Percentiles rank a stretch among this genome's conserved stretches.
These are phyloP conservation scores for Oryza glaberrima DNA, from an alignment of 176 grass and related monocot genomes.

Conservation along the genomic window DNA sequence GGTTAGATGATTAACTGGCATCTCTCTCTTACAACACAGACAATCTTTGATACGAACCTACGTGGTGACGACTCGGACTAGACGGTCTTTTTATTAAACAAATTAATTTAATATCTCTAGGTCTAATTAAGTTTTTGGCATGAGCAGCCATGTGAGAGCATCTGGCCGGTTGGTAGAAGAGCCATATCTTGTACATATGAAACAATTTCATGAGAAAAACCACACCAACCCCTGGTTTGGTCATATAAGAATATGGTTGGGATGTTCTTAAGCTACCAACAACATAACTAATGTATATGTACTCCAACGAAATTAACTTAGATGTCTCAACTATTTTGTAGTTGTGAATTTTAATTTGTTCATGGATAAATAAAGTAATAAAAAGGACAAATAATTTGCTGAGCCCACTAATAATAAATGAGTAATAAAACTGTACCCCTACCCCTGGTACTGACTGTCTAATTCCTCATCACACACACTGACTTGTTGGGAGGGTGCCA, in stretches of 20 bases:
- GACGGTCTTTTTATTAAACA: not conserved
- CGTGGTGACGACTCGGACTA: not conserved
- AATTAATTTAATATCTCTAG: not conserved
- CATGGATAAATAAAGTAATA: not conserved
- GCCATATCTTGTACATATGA: too few relatives aligned
- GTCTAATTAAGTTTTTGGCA: not conserved
- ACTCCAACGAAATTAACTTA: not conserved
- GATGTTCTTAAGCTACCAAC: not conserved
- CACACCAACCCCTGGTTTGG: not conserved
- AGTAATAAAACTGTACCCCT: not conserved
- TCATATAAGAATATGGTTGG: slow-evolving; percentile 1
- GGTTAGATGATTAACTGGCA: not conserved
- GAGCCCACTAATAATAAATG: not conserved
- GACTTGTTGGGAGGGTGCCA: not conserved
- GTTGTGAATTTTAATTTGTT: not conserved
- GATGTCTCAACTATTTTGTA: not conserved
- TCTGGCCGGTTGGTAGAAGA: not conserved
- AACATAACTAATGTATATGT: not conserved
- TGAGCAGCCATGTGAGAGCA: not conserved
- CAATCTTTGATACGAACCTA: not conserved
- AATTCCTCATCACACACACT: not conserved
- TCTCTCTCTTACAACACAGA: not conserved
- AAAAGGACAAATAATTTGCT: not conserved
- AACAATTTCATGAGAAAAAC: not conserved
- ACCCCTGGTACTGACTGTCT: not conserved